Evolutionary conservation across 345 rosid genomes (phyloP), one percentile per base, ranked within the genome.

Genomic region (Citrus mangshanensis): DNA sequence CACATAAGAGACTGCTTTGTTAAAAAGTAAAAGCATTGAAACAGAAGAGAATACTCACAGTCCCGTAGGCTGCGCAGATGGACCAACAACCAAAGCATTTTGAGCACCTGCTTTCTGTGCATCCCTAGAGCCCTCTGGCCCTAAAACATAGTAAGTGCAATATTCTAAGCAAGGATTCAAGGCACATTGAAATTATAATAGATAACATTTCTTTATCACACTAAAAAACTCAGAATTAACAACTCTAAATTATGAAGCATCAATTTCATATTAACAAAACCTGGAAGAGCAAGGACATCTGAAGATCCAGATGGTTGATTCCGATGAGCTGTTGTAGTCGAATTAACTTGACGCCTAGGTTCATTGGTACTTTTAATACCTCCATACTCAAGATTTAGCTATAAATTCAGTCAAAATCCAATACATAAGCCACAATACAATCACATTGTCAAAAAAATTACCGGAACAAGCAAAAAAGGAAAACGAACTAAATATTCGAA

Each of bases 71-170:
- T 87, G 96, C 66, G 89, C 19, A 83, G 96, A 89, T 76, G 97
- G 99, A 84, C 98, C 99, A 83, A 91, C 92, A 80, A 86, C 87
- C 68, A 93, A 77, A 65, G 98, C 89, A 85, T 81, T 96, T 79
- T 88, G 94, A 49, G 85, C 74, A 65, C 84, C 90, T 70, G 84
- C 80, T 87, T 86, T 89, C 25, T 81, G 89, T n/a, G 82, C 55
- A 85, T 79, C 85, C 79, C 80, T 85, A 49, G 95, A 87, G 74
- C 82, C 89, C 80, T 83, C 93, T 35, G 92, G 86, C 73, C 97
- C 98, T 95, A 81, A 79, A 89, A 9, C 40, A 59, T 24, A 77
- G 59, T 38, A 65, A 30, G n/a, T 49, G 28, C n/a, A 25, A 18
- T 24, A 68, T 19, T 38, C 46, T 19, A 72, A 74, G 28, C 34